Evolutionary conservation across 2,329 filamentous ascomycete species (phyloP).

Genomic region (Coleophoma eucalyptorum): DNA sequence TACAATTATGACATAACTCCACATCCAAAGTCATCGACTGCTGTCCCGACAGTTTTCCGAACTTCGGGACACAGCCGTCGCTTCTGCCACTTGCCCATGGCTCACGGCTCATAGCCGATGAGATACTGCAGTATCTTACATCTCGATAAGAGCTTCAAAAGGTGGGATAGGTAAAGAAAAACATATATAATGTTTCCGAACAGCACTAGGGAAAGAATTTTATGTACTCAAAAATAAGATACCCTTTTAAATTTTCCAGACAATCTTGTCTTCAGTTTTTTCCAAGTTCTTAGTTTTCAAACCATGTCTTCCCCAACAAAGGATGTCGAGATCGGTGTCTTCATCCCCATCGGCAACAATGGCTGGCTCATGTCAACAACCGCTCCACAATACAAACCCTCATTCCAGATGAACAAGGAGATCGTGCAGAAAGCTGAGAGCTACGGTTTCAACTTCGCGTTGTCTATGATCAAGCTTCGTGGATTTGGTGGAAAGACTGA

Average conservation of each 20-base stretch:
- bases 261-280: background rate
- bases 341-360: slow-evolving; percentile 18
- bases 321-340: background rate
- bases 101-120: too few relatives aligned
- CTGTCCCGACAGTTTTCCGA: too few relatives aligned
- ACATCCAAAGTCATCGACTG: too few relatives aligned
- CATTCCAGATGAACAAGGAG: slow-evolving; percentile 22
- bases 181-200: background rate
- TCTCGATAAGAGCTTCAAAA: background rate
- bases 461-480: slow-evolving; percentile 26
- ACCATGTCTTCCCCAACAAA: background rate
- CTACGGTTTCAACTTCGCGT: slow-evolving; percentile 25
- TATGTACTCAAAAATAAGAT: too few relatives aligned
- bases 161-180: background rate
- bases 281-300: too few relatives aligned
- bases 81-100: too few relatives aligned
- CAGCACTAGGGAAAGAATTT: too few relatives aligned
- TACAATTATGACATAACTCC: too few relatives aligned
- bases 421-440: slow-evolving; percentile 20
- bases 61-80: too few relatives aligned
- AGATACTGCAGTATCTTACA: background rate
- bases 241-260: background rate
- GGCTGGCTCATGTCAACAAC: slow-evolving; percentile 26
- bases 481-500: slow-evolving; percentile 24
- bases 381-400: slow-evolving; percentile 23